A percentile compares a stretch with the other conserved stretches of the same genome.
These are phyloP conservation scores for Xylaria sp. DNA, from an alignment of 2,329 filamentous ascomycete genomes.

Conservation along the genomic window DNA sequence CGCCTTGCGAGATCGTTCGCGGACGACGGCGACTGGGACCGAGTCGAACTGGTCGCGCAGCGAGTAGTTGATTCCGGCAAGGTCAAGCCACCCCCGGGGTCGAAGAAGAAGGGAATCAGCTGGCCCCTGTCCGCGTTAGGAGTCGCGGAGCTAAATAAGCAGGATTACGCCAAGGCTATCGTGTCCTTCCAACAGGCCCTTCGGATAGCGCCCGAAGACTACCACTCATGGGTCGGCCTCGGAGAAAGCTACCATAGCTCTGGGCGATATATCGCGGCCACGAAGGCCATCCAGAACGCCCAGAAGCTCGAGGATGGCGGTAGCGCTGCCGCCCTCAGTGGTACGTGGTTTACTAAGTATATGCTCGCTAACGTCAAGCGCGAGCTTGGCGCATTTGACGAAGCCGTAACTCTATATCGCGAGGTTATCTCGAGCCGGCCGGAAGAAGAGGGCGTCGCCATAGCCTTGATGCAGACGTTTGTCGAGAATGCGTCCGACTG, in stretches of 20 bases:
- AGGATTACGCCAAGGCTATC: constrained; percentile 86
- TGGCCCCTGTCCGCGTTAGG: constrained; percentile 96
- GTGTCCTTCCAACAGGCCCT: constrained; percentile 90
- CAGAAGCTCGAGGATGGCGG: constrained; percentile 70
- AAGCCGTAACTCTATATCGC: constrained; percentile 76
- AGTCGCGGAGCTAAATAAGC: constrained; percentile 91
- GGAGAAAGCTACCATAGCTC: constrained; percentile 98
- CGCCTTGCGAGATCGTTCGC: constrained; percentile 85
- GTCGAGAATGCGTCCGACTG: constrained; percentile 79
- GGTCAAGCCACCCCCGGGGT: constrained; percentile 85
- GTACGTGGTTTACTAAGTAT: constrained; percentile 94
- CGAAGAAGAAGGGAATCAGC: constrained; percentile 88
- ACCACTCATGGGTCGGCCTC: constrained; percentile 93
- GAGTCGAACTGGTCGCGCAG: constrained; percentile 89
- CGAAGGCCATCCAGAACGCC: constrained; percentile 86
- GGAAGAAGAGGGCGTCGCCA: constrained; percentile 80
- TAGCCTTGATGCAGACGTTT: constrained; percentile 85
- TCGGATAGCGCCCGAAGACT: constrained; percentile 80
- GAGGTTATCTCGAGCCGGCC: constrained; percentile 69
- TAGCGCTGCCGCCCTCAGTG: constrained; percentile 57
- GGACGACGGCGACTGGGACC: constrained; percentile 90
- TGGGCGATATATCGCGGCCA: constrained; percentile 90
- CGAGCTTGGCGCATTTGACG: constrained; percentile 87
- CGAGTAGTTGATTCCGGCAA: constrained; percentile 94
- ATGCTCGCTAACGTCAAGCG: constrained; percentile 95